These are phyloP conservation scores for Tremellales sp. DNA, from an alignment of 1,284 basidiomycete species.

Conservation along the genomic window DNA sequence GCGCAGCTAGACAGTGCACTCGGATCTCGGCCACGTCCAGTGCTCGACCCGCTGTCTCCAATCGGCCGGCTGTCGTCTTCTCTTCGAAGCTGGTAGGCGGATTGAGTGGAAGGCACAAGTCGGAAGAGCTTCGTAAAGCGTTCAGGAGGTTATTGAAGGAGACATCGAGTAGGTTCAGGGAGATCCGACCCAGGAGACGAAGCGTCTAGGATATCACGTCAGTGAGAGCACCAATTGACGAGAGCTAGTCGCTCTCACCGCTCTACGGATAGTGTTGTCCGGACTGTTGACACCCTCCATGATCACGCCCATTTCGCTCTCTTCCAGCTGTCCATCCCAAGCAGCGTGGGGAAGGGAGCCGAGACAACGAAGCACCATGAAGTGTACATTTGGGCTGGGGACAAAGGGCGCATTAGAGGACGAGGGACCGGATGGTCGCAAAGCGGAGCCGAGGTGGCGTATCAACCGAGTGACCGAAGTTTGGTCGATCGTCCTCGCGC, in stretches of 20 bases:
- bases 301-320: slow-evolving; percentile 34
- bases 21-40: slow-evolving; percentile 28
- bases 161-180: slow-evolving; percentile 15
- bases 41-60: slow-evolving; percentile 26
- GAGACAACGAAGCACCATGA: slow-evolving; percentile 36
- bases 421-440: no score
- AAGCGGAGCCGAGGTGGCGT: background rate
- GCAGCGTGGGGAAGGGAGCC: slow-evolving; percentile 13
- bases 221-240: background rate
- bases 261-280: slow-evolving; percentile 32
- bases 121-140: slow-evolving; percentile 6
- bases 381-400: slow-evolving; percentile 30
- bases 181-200: slow-evolving; percentile 17
- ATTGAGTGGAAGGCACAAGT: slow-evolving; percentile 21
- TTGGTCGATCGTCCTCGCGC: no score
- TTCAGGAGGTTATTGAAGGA: slow-evolving; percentile 13
- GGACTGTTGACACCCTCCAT: slow-evolving; percentile 39
- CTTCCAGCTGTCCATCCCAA: slow-evolving; percentile 32
- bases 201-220: slow-evolving; percentile 23
- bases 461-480: no score
- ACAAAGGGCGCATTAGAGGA: background rate
- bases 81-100: slow-evolving; percentile 2
- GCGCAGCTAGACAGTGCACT: background rate
- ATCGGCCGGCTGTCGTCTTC: slow-evolving; percentile 10
- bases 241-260: slow-evolving; percentile 17